Base-by-base conservation (phyloP, 441 rosid species). In the Metrosideros polymorpha region DNA sequence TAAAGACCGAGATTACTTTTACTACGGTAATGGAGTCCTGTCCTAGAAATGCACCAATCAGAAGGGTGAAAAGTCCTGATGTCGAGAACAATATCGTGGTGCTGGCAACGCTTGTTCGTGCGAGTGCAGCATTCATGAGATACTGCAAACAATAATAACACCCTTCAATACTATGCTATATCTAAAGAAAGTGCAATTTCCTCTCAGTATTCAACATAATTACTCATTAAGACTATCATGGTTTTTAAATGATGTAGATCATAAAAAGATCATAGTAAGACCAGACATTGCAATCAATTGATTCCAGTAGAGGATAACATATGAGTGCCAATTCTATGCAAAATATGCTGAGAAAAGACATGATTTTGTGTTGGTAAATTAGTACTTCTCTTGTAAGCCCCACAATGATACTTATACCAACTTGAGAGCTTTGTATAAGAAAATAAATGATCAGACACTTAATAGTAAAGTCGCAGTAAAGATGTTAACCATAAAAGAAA, bases 61-160 rank as follows among this genome's bases (percentile, higher is more conserved):
- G 71, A 39, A 92, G 93, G 83, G 94, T 93, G 88, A 92, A 92
- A 52, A 91, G 91, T 63, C 92, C 92, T 30, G 95, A 91, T 63
- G 93, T 92, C 52, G 95, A 91, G 30, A 90, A 86, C 86, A 93
- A 84, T 25, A 92, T 57, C 24, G 94, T 92, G 56, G 91, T 87
- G 55, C 88, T 90, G 30, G 93, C 92, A 50, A 92, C 95, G 39
- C 90, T 92, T 6, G 93, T 92, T 87, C 89, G 79, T 9, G 92
- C 93, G 1, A 93, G 91, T 51, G 94, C 93, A 22, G 93, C 91
- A 84, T 91, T 92, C 71, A 89, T 87, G 71, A 92, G 85, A 90
- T 92, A 92, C 94, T 92, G 91, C 86, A 89, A 10, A 84, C 47
- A 66, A 82, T 29, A 83, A 47, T 79, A n/a, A 75, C n/a, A 71